Conservation (phyloP, 2,329 filamentous ascomycete genomes). For the Verticillium nubilum region DNA sequence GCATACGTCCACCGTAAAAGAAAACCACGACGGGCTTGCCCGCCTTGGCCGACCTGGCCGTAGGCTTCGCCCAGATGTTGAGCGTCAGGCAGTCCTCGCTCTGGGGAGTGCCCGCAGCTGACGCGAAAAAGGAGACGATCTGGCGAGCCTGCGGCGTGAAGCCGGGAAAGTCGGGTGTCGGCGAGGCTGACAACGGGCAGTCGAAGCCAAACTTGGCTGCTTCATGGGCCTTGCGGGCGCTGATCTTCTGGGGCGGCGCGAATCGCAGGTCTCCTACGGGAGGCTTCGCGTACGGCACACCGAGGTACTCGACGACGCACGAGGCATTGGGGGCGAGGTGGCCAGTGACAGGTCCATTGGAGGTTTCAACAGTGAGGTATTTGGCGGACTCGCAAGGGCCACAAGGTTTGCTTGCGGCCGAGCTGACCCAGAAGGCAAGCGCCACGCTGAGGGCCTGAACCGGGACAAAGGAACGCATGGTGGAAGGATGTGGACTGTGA, state of each 20-base stretch:
- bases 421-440: neutral
- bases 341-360: conserved; percentile 26
- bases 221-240: conserved; percentile 9
- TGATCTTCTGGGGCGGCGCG: conserved; percentile 18
- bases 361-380: conserved; percentile 21
- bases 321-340: conserved; percentile 21
- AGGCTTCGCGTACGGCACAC: conserved; percentile 23
- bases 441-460: neutral
- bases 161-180: conserved; percentile 16
- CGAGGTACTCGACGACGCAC: conserved; percentile 30
- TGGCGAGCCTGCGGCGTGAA: conserved; percentile 23
- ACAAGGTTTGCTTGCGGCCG: neutral
- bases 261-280: conserved; percentile 19
- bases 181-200: conserved; percentile 18
- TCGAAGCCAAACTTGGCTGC: conserved; percentile 21
- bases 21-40: conserved; percentile 29
- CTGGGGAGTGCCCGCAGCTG: conserved; percentile 15
- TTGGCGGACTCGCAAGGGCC: conserved; percentile 7
- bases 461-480: neutral
- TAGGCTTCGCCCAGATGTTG: conserved; percentile 30
- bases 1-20: conserved; percentile 27
- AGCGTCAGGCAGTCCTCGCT: conserved; percentile 32
- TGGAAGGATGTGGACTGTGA: neutral
- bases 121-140: conserved; percentile 16
- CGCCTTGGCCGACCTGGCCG: conserved; percentile 13